Evolutionary conservation across 2,329 filamentous ascomycete species (phyloP), one percentile per base, ranked within the genome.

Genomic region (Alternaria brassicicola): DNA sequence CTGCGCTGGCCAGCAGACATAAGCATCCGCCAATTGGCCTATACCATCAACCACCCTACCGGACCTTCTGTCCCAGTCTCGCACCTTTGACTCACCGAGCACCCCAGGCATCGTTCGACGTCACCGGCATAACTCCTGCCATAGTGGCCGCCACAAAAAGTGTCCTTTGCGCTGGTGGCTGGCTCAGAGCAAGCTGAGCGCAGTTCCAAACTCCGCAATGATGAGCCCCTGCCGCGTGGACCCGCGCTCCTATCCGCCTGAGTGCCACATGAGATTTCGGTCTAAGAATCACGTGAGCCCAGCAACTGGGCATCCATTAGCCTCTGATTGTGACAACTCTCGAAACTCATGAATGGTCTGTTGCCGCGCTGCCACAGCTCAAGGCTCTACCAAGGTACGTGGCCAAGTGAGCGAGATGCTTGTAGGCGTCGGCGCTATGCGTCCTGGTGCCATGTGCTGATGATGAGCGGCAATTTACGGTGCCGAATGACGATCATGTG

Each of bases 271-370:
- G 69, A 71, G 71, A 74, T 72, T 71, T 74, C 66, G 68, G 62
- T 62, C 64, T 61, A 64, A 66, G 65, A 31, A 62, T 52, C 52
- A 65, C 65, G 64, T 67, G 61, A 66, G 69, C 66, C 72, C 61
- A 68, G 68, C 66, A 61, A 55, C 61, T 70, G 66, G 69, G 68
- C 38, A 52, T 19, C 15, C 28, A 42, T 59, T 65, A 68, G 66
- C 63, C 67, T 67, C 66, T 65, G 67, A 61, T 70, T 67, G 72
- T 73, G 69, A 74, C 70, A 70, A 57, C 42, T 45, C 35, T 55
- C n/a, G n/a, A 64, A 67, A 66, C 58, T 64, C 67, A 65, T 68
- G 66, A 70, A 53, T 43, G 25, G 33, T 47, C 60, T 42, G 64
- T 64, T 66, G 67, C 49, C 66, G 60, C 46, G 26, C 28, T 54